These are phyloP conservation scores for Dimargaris cristalligena DNA, from an alignment of 192 early-diverging fungal species.

Conservation along the genomic window DNA sequence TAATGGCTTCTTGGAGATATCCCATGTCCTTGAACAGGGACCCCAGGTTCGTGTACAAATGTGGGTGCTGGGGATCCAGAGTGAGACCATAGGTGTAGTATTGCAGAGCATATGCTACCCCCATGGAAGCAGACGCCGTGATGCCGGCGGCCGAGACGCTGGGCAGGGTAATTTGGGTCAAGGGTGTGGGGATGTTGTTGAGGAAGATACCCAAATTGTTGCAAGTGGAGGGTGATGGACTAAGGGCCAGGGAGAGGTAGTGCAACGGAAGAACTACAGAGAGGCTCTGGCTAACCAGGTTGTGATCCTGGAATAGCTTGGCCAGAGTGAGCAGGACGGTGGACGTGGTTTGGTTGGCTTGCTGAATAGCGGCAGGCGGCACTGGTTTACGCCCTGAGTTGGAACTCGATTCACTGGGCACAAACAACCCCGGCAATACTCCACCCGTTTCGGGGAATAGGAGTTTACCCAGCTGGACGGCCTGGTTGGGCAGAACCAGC, in stretches of 20 bases:
- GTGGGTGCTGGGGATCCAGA: constrained; percentile 67
- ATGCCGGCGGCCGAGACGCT: not conserved
- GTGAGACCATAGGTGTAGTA: constrained; percentile 77
- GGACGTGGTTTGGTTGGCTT: constrained; percentile 42
- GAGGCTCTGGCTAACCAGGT: constrained; percentile 34
- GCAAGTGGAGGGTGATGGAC: constrained; percentile 73
- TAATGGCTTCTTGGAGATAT: constrained; percentile 61
- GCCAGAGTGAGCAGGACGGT: constrained; percentile 67
- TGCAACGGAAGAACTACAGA: constrained; percentile 62
- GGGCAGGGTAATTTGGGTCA: constrained; percentile 14
- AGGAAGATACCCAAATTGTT: constrained; percentile 81
- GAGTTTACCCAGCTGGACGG: constrained; percentile 31
- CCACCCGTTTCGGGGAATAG: constrained; percentile 44
- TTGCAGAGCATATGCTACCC: constrained; percentile 59
- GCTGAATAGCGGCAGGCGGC: constrained; percentile 20
- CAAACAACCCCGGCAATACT: constrained; percentile 43
- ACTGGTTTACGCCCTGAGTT: constrained; percentile 9
- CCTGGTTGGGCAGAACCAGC: constrained; percentile 44
- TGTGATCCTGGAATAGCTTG: constrained; percentile 73
- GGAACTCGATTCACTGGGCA: constrained; percentile 17
- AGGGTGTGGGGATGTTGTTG: constrained; percentile 43
- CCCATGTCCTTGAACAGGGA: constrained; percentile 83
- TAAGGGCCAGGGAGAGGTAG: constrained; percentile 61
- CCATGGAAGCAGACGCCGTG: constrained; percentile 33
- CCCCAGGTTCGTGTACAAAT: constrained; percentile 87